These are phyloP conservation scores for Ramalina intermedia DNA, from an alignment of 495 filamentous ascomycete genomes.

Conservation along the genomic window DNA sequence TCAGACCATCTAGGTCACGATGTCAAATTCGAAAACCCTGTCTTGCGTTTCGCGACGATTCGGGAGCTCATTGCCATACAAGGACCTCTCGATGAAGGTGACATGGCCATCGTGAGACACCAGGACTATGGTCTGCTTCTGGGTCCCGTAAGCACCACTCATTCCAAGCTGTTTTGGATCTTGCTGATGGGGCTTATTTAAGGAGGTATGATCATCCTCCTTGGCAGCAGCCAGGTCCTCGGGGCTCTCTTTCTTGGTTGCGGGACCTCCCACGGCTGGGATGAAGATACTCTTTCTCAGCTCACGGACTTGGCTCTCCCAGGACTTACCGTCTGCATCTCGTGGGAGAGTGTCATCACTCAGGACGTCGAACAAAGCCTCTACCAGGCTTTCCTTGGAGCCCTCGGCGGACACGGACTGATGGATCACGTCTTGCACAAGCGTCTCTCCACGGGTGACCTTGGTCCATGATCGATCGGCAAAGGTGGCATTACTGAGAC, in stretches of 20 bases:
- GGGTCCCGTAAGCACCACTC: slow-evolving; percentile 73
- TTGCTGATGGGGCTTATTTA: slow-evolving; percentile 12
- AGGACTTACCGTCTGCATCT: slow-evolving; percentile 36
- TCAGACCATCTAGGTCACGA: slow-evolving; percentile 22
- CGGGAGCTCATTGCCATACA: slow-evolving; percentile 49
- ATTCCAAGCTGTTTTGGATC: slow-evolving; percentile 21
- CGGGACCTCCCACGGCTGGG: slow-evolving; percentile 47
- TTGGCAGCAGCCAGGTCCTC: slow-evolving; percentile 37
- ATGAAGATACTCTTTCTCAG: slow-evolving; percentile 76
- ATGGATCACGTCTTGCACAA: slow-evolving; percentile 33
- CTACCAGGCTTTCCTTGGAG: slow-evolving; percentile 51
- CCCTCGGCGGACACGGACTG: slow-evolving; percentile 30
- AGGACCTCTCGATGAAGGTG: slow-evolving; percentile 68
- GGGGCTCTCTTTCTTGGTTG: slow-evolving; percentile 30
- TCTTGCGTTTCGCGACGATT: slow-evolving; percentile 48
- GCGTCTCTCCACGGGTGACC: slow-evolving; percentile 42
- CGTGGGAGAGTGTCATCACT: slow-evolving; percentile 57
- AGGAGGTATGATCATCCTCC: neutral
- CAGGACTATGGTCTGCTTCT: slow-evolving; percentile 77
- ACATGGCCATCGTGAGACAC: slow-evolving; percentile 62
- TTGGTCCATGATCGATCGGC: slow-evolving; percentile 71
- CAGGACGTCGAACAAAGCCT: slow-evolving; percentile 54
- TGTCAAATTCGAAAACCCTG: slow-evolving; percentile 44
- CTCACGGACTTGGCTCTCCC: slow-evolving; percentile 54
- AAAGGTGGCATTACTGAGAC: slow-evolving; percentile 76